Conservation (phyloP, 352 stramenopile genomes). For the Pythium aphanidermatum region DNA sequence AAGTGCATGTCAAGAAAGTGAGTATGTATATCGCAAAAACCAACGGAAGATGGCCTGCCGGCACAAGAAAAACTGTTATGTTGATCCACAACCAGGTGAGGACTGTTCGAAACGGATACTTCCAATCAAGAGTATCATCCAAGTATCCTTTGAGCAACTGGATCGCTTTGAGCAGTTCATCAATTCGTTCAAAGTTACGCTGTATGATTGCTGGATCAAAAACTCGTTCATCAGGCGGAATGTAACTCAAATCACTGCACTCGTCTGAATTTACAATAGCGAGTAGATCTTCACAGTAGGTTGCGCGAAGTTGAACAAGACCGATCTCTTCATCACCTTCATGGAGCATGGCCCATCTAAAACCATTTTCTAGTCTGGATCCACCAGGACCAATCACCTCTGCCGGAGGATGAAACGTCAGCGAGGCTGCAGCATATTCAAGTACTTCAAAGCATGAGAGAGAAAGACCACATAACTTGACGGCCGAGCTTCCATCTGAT, state of each 20-base stretch:
- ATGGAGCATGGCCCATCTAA: conserved; percentile 21
- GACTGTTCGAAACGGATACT: conserved; percentile 15
- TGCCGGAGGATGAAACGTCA: conserved; percentile 18
- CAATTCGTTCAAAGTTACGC: conserved; percentile 31
- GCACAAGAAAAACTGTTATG: conserved; percentile 12
- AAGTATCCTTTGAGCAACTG: conserved; percentile 10
- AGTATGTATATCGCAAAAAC: background rate
- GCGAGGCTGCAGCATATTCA: conserved; percentile 16
- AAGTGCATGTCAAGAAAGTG: conserved; percentile 5
- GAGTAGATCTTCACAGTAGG: conserved; percentile 24
- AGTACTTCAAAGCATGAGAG: conserved; percentile 26
- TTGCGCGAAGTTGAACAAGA: conserved; percentile 16
- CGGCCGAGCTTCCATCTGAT: conserved; percentile 2
- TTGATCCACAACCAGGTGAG: conserved; percentile 19
- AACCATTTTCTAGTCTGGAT: conserved; percentile 9
- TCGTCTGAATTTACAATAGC: conserved; percentile 15
- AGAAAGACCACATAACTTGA: conserved; percentile 5
- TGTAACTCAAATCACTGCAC: conserved; percentile 18
- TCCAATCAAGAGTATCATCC: conserved; percentile 30
- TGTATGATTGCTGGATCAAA: conserved; percentile 30
- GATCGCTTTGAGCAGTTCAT: conserved; percentile 18
- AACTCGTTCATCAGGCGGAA: conserved; percentile 21
- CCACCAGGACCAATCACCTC: conserved; percentile 18
- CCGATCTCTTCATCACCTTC: conserved; percentile 26
- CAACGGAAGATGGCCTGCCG: conserved; percentile 13